Evolutionary conservation across 257 asterid genomes (phyloP).

Genomic region (Solanum virginianum): DNA sequence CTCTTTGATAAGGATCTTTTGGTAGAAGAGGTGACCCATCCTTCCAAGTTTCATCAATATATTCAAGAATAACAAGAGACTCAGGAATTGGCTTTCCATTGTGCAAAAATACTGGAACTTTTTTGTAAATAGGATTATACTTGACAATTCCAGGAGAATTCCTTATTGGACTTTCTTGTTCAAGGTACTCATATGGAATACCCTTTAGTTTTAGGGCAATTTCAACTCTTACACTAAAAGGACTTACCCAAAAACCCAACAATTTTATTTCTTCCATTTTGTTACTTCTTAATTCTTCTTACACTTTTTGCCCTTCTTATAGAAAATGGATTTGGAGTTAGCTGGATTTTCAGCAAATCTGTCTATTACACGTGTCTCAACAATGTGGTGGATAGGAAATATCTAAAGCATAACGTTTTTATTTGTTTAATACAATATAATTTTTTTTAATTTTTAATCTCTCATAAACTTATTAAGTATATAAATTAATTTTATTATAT

Average conservation of each 20-base stretch:
- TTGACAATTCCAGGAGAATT: constrained; percentile 21
- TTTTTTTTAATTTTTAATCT: no score
- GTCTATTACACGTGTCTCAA: no score
- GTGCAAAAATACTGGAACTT: constrained; percentile 33
- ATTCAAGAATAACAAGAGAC: constrained; percentile 35
- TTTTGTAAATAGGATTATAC: constrained; percentile 30
- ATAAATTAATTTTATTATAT: no score
- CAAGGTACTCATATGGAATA: constrained; percentile 21
- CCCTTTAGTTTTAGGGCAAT: constrained; percentile 32
- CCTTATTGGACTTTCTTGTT: constrained; percentile 12
- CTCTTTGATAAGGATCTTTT: constrained; percentile 23
- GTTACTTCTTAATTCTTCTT: neutral
- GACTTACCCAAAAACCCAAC: constrained; percentile 26
- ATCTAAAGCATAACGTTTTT: no score
- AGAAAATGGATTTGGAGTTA: neutral
- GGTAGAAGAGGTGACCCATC: constrained; percentile 26
- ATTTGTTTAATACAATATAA: no score
- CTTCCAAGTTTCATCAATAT: constrained; percentile 36
- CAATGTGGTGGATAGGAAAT: no score
- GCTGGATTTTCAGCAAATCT: neutral
- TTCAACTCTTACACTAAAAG: constrained; percentile 28
- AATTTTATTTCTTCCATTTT: constrained; percentile 37
- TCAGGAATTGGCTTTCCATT: constrained; percentile 33
- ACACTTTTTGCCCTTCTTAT: neutral
- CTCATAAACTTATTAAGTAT: no score